Percentiles rank a stretch among this genome's conserved stretches.
phyloP scores from a whole-genome alignment of 164 flowering plant genomes.

The Stephania japonica region DNA sequence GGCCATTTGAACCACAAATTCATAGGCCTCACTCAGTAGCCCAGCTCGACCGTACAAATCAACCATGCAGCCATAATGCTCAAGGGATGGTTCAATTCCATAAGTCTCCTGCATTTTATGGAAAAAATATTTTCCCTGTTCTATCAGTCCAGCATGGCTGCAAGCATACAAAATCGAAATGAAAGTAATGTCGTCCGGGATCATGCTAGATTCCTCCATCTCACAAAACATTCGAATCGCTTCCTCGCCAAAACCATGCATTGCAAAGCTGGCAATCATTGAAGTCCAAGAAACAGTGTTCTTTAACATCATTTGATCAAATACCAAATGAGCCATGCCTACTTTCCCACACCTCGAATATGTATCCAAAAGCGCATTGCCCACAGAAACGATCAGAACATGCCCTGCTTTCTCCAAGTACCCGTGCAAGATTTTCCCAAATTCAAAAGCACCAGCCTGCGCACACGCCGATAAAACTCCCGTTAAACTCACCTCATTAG shows the following conservation, averaged over 20 bases:
- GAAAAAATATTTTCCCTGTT: slow-evolving; percentile 39
- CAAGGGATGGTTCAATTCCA: slow-evolving; percentile 43
- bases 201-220: slow-evolving; percentile 45
- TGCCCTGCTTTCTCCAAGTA: slow-evolving; percentile 49
- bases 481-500: slow-evolving; percentile 59
- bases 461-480: slow-evolving; percentile 58
- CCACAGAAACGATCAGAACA: slow-evolving; percentile 34
- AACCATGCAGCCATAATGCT: slow-evolving; percentile 80
- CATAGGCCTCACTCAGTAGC: slow-evolving; percentile 41
- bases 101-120: slow-evolving; percentile 38
- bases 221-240: slow-evolving; percentile 39
- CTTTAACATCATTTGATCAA: slow-evolving; percentile 37
- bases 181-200: slow-evolving; percentile 52
- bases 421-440: slow-evolving; percentile 48
- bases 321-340: slow-evolving; percentile 47
- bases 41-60: slow-evolving; percentile 70
- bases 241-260: slow-evolving; percentile 61
- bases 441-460: slow-evolving; percentile 57
- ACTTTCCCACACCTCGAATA: slow-evolving; percentile 59
- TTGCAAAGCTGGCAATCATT: slow-evolving; percentile 60
- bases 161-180: slow-evolving; percentile 66
- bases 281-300: slow-evolving; percentile 58
- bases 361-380: slow-evolving; percentile 56
- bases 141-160: slow-evolving; percentile 60
- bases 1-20: slow-evolving; percentile 47